Evolutionary conservation across 2,329 filamentous ascomycete species (phyloP).

Genomic region (Ilyonectria mors-panacis): DNA sequence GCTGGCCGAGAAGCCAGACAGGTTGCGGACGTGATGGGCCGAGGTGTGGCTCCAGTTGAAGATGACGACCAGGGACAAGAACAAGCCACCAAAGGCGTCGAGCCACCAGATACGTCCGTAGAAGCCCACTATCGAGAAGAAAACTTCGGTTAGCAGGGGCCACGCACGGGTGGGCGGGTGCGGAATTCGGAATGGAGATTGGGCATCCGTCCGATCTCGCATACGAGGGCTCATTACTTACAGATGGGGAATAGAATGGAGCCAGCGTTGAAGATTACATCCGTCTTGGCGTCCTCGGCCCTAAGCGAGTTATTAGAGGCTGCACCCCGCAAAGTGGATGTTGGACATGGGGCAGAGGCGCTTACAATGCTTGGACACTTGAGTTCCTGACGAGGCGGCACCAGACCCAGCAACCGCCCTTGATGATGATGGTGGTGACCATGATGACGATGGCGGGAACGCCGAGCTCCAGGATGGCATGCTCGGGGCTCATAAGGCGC

Average conservation of each 20-base stretch:
- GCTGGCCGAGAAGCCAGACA: constrained; percentile 85
- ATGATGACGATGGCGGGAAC: constrained; percentile 84
- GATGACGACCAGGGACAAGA: constrained; percentile 86
- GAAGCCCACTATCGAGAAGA: constrained; percentile 70
- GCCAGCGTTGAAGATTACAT: constrained; percentile 92
- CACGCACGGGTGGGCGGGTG: constrained; percentile 4
- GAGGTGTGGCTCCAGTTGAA: constrained; percentile 84
- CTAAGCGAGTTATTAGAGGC: constrained; percentile 46
- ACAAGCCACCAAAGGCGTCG: constrained; percentile 82
- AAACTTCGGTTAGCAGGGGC: constrained; percentile 30
- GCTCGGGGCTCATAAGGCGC: constrained; percentile 73
- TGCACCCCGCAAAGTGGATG: constrained; percentile 27
- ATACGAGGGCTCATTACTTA: constrained; percentile 52
- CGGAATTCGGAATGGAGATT: constrained; percentile 16
- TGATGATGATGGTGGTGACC: constrained; percentile 85
- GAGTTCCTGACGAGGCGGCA: constrained; percentile 89
- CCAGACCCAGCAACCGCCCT: constrained; percentile 88
- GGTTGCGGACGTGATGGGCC: constrained; percentile 82
- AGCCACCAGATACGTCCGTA: constrained; percentile 87
- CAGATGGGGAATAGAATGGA: constrained; percentile 88
- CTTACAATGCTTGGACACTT: constrained; percentile 82
- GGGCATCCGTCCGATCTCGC: constrained; percentile 16
- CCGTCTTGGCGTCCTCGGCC: constrained; percentile 72
- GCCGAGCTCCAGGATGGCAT: constrained; percentile 79
- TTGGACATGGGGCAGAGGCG: constrained; percentile 34